Conservation (phyloP, 2,329 filamentous ascomycete species). For the Didymella pomorum region DNA sequence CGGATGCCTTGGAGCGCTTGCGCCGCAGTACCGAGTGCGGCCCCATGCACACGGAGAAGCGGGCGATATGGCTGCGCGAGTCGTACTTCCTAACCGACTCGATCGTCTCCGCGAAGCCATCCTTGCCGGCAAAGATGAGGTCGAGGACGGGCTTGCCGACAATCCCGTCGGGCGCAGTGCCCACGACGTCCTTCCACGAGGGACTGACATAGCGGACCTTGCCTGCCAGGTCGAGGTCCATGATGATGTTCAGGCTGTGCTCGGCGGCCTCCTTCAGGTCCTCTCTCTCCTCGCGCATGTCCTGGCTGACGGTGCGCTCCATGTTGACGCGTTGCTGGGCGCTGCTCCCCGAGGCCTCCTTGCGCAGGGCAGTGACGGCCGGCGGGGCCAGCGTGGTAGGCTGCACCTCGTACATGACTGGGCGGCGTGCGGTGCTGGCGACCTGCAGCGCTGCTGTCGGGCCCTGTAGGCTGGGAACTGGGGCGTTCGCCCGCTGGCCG, state of each 20-base stretch:
- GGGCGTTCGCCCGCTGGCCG: conserved; percentile 42
- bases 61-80: conserved; percentile 82
- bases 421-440: conserved; percentile 8
- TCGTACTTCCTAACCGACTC: conserved; percentile 89
- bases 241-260: conserved; percentile 94
- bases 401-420: conserved; percentile 43
- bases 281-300: conserved; percentile 91
- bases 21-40: conserved; percentile 47
- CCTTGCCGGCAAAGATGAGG: conserved; percentile 80
- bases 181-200: conserved; percentile 93
- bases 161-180: conserved; percentile 75
- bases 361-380: conserved; percentile 54
- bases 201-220: conserved; percentile 95
- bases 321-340: conserved; percentile 52
- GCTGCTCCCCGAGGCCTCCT: conserved; percentile 45
- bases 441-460: background rate
- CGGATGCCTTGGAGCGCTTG: conserved; percentile 36
- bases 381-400: conserved; percentile 52
- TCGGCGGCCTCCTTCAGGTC: conserved; percentile 95
- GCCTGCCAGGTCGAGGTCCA: conserved; percentile 90
- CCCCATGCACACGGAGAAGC: conserved; percentile 49
- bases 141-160: conserved; percentile 81
- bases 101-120: conserved; percentile 81
- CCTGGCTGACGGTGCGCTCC: conserved; percentile 76
- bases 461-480: conserved; percentile 16